A percentile compares a stretch with the other conserved stretches of the same genome.
Conservation (phyloP, 2,329 filamentous ascomycete species). For the Fusarium siculi region DNA sequence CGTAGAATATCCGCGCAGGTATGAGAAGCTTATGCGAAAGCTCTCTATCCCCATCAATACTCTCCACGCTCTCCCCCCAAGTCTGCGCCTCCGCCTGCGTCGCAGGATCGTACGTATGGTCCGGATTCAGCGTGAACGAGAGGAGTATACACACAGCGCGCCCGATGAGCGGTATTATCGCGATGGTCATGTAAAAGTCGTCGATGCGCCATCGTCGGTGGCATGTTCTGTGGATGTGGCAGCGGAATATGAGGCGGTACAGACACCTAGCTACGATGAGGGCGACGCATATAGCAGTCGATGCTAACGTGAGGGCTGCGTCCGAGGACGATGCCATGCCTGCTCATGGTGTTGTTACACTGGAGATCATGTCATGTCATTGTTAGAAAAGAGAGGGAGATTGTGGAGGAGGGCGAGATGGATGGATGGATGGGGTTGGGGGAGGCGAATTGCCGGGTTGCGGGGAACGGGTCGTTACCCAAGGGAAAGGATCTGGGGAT, state of each 20-base stretch:
- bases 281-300: slow-evolving; percentile 42
- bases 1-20: slow-evolving; percentile 45
- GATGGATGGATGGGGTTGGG: neutral
- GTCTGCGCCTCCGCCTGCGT: slow-evolving; percentile 35
- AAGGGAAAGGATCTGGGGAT: slow-evolving; percentile 5
- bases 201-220: slow-evolving; percentile 48
- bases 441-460: neutral
- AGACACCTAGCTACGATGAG: slow-evolving; percentile 45
- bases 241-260: slow-evolving; percentile 45
- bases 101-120: slow-evolving; percentile 38
- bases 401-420: neutral
- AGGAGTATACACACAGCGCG: slow-evolving; percentile 41
- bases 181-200: slow-evolving; percentile 48
- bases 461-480: neutral
- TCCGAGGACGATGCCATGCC: slow-evolving; percentile 40
- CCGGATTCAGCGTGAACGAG: slow-evolving; percentile 44
- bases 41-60: slow-evolving; percentile 35
- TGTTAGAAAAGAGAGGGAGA: neutral
- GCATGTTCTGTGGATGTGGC: slow-evolving; percentile 42
- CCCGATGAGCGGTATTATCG: slow-evolving; percentile 44
- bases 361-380: slow-evolving; percentile 30
- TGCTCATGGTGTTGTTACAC: slow-evolving; percentile 6
- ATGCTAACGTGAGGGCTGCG: slow-evolving; percentile 42
- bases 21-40: slow-evolving; percentile 44
- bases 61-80: slow-evolving; percentile 17